These are phyloP conservation scores for Pseudogymnoascus sp. DNA, from an alignment of 2,329 filamentous ascomycete species.

Conservation along the genomic window DNA sequence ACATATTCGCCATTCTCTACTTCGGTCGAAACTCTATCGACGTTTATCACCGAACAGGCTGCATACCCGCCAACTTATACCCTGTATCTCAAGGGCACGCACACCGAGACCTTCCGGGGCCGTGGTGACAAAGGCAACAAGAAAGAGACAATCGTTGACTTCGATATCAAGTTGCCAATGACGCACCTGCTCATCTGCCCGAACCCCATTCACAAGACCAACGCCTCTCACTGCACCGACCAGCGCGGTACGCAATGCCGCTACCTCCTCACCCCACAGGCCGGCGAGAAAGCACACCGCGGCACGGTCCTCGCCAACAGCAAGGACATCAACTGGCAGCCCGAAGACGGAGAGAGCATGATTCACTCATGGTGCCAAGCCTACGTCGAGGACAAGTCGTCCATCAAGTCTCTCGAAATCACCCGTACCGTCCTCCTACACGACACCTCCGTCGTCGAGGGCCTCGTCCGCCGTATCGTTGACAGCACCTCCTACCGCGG, in stretches of 20 bases:
- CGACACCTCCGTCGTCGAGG: constrained; percentile 46
- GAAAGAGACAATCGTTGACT: constrained; percentile 49
- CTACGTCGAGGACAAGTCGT: constrained; percentile 52
- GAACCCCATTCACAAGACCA: constrained; percentile 30
- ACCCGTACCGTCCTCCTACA: constrained; percentile 51
- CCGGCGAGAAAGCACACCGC: constrained; percentile 55
- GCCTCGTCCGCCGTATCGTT: constrained; percentile 49
- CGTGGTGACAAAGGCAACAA: constrained; percentile 34
- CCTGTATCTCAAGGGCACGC: constrained; percentile 27
- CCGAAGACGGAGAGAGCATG: constrained; percentile 19
- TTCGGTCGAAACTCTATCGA: constrained; percentile 18
- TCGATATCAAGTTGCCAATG: constrained; percentile 52
- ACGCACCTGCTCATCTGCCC: constrained; percentile 47
- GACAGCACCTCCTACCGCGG: constrained; percentile 62
- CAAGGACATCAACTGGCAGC: constrained; percentile 39
- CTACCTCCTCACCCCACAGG: constrained; percentile 44
- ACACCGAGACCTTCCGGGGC: constrained; percentile 21
- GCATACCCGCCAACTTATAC: constrained; percentile 23
- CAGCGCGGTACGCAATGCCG: constrained; percentile 33
- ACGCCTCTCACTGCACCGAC: background rate
- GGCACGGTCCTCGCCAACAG: constrained; percentile 50
- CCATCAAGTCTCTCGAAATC: constrained; percentile 50
- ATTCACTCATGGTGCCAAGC: constrained; percentile 53
- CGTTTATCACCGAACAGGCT: constrained; percentile 24
- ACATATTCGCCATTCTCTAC: constrained; percentile 24